A percentile compares a stretch with the other conserved stretches of the same genome.
Evolutionary conservation across 2,329 filamentous ascomycete genomes (phyloP).

Genomic region (Pyricularia sp.): DNA sequence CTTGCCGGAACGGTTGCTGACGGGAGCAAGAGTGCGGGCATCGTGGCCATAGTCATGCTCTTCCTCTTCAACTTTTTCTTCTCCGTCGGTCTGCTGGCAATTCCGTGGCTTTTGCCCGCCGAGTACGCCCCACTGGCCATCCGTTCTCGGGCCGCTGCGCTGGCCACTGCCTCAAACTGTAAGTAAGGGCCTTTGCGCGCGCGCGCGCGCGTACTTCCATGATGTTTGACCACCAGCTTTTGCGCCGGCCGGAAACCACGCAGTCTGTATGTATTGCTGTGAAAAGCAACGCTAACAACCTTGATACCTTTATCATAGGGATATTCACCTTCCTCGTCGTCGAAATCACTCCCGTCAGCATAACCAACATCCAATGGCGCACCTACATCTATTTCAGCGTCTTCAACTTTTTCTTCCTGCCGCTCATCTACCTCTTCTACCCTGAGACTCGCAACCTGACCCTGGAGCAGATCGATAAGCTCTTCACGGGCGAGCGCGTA

Average conservation of each 20-base stretch:
- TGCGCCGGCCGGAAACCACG: too few relatives aligned
- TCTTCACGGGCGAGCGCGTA: conserved; percentile 22
- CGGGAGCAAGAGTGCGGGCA: conserved; percentile 10
- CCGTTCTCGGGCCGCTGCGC: conserved; percentile 20
- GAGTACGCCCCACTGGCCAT: conserved; percentile 24
- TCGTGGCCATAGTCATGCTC: conserved; percentile 25
- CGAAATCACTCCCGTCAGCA: conserved; percentile 40
- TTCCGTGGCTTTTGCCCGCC: conserved; percentile 27
- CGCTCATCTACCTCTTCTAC: conserved; percentile 34
- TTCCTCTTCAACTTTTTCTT: conserved; percentile 22
- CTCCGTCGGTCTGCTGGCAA: conserved; percentile 21
- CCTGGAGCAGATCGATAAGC: conserved; percentile 41
- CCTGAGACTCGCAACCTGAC: conserved; percentile 41
- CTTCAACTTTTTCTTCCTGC: conserved; percentile 33
- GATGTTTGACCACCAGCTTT: too few relatives aligned
- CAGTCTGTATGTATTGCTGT: too few relatives aligned
- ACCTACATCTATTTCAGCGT: conserved; percentile 43
- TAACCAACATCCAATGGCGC: conserved; percentile 37
- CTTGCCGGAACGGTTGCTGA: conserved; percentile 22
- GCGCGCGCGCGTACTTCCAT: too few relatives aligned
- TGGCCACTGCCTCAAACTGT: conserved; percentile 14
- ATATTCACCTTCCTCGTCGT: conserved; percentile 23
- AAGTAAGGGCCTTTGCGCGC: too few relatives aligned
- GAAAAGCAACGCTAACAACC: conserved; percentile 16
- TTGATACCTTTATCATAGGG: not conserved